Conservation (phyloP, 495 filamentous ascomycete genomes). For the Echria macrotheca region DNA sequence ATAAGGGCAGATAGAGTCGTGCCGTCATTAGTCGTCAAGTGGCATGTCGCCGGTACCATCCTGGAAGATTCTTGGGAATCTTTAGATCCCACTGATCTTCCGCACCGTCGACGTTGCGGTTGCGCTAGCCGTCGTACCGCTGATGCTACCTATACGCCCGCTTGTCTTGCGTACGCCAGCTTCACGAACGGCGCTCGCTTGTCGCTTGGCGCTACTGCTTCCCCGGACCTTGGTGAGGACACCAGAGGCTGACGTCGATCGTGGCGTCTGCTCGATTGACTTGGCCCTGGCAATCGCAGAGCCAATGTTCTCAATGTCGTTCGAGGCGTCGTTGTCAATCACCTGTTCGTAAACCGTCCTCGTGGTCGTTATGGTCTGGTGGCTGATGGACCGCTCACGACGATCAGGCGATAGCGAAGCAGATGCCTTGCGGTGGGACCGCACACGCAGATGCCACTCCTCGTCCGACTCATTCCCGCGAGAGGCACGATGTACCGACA, state of each 20-base stretch:
- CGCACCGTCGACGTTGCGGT: conserved; percentile 28
- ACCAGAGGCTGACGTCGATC: conserved; percentile 55
- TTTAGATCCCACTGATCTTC: conserved; percentile 37
- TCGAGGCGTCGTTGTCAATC: conserved; percentile 51
- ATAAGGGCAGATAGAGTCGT: conserved; percentile 11
- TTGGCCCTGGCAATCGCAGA: conserved; percentile 49
- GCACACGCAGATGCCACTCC: conserved; percentile 67
- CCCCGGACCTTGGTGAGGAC: conserved; percentile 72
- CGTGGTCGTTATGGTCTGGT: conserved; percentile 56
- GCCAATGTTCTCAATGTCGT: conserved; percentile 50
- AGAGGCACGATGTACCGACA: conserved; percentile 46
- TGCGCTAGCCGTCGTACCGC: conserved; percentile 29
- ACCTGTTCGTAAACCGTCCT: conserved; percentile 56
- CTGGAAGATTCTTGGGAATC: no score
- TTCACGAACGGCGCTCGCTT: conserved; percentile 42
- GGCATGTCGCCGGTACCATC: no score
- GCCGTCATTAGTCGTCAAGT: conserved; percentile 14
- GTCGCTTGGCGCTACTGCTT: conserved; percentile 52
- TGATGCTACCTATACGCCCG: conserved; percentile 81
- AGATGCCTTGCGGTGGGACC: conserved; percentile 53
- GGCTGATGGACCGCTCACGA: conserved; percentile 38
- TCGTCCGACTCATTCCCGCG: conserved; percentile 70
- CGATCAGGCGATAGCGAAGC: conserved; percentile 36
- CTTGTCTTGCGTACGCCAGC: conserved; percentile 83
- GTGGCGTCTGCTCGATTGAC: conserved; percentile 56